Conservation (phyloP, 1,284 basidiomycete genomes). For the Cryptococcus sp. region DNA sequence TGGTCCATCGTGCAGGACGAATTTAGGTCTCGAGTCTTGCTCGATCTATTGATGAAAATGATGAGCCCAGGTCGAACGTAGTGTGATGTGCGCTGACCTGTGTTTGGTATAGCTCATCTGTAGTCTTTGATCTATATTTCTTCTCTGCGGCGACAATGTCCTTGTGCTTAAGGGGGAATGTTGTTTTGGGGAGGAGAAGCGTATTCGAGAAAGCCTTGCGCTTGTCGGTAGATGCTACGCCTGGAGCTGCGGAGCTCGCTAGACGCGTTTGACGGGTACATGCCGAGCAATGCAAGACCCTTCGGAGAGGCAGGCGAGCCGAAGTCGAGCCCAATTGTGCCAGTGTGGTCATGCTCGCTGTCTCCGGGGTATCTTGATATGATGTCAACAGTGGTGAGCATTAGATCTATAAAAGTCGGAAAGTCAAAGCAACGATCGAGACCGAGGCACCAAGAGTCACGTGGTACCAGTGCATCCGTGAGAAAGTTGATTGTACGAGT, state of each 20-base stretch:
- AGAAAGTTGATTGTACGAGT: conserved; percentile 6
- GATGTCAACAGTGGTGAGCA: too few species aligned
- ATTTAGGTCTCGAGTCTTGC: conserved; percentile 66
- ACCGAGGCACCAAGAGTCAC: too few species aligned
- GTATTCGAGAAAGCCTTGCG: conserved; percentile 64
- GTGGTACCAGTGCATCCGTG: conserved; percentile 2
- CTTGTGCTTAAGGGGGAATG: conserved; percentile 75
- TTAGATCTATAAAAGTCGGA: too few species aligned
- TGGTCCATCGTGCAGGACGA: conserved; percentile 93
- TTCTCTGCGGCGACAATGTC: conserved; percentile 65
- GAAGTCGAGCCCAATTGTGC: too few species aligned
- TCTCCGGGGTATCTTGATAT: too few species aligned
- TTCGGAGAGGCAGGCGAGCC: too few species aligned
- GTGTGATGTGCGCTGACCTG: conserved; percentile 64
- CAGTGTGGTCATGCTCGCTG: too few species aligned
- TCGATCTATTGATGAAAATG: conserved; percentile 58
- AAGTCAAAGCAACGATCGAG: too few species aligned
- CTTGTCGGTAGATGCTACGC: conserved; percentile 17
- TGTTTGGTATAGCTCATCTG: conserved; percentile 77
- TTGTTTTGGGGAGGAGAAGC: conserved; percentile 78
- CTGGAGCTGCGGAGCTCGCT: not conserved
- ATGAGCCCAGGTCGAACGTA: not conserved
- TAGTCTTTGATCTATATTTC: conserved; percentile 65
- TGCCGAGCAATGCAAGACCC: too few species aligned
- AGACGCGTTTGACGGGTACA: not conserved